These are phyloP conservation scores for Dictyostelium firmibasis DNA, from an alignment of 78 protist genomes.

Conservation along the genomic window DNA sequence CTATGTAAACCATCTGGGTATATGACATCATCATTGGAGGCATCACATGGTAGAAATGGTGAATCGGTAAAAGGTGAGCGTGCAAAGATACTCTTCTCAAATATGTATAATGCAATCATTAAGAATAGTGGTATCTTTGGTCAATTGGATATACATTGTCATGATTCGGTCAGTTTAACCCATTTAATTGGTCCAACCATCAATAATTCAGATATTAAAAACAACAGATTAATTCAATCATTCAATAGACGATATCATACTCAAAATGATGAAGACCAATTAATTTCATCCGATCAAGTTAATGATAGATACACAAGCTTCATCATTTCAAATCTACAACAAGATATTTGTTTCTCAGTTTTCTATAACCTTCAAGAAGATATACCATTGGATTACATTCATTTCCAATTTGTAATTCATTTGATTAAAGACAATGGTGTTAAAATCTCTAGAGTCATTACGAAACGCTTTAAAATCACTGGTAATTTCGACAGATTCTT, in stretches of 20 bases:
- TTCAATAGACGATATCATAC: not conserved
- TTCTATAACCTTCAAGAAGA: slow-evolving; percentile 8
- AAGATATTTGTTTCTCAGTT: slow-evolving; percentile 36
- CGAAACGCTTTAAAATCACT: slow-evolving; percentile 38
- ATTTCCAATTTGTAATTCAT: slow-evolving; percentile 45
- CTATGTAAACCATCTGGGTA: slow-evolving; percentile 9
- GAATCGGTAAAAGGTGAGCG: not conserved
- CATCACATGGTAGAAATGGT: not conserved
- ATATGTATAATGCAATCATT: slow-evolving; percentile 43
- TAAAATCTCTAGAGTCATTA: slow-evolving; percentile 41
- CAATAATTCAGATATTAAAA: not conserved
- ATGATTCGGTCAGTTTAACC: slow-evolving; percentile 17
- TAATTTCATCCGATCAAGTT: not conserved
- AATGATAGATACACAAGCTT: slow-evolving; percentile 24
- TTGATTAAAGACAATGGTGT: not conserved
- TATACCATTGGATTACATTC: slow-evolving; percentile 38
- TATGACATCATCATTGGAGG: slow-evolving; percentile 8
- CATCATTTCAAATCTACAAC: slow-evolving; percentile 23
- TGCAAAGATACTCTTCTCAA: not conserved
- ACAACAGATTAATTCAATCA: not conserved
- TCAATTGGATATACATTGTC: slow-evolving; percentile 38
- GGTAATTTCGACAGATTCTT: slow-evolving; percentile 39
- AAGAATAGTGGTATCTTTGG: slow-evolving; percentile 21
- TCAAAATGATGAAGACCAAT: not conserved
- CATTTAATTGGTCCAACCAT: slow-evolving; percentile 68